These are phyloP conservation scores for Aspergillus chevalieri DNA, from an alignment of 2,329 filamentous ascomycete genomes.

Conservation along the genomic window DNA sequence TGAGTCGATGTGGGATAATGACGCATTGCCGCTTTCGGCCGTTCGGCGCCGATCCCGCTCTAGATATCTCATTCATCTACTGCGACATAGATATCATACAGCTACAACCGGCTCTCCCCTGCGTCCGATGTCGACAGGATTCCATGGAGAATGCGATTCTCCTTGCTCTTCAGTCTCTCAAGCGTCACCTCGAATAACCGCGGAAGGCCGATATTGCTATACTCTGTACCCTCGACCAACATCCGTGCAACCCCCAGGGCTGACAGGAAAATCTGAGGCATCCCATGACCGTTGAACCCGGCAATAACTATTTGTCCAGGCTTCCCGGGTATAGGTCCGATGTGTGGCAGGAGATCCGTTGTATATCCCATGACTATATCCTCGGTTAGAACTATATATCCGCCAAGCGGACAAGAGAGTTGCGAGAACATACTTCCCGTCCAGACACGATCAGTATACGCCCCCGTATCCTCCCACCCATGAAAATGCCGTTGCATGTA, in stretches of 20 bases:
- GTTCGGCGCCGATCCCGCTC: neutral
- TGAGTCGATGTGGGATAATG: conserved; percentile 16
- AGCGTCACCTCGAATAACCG: conserved; percentile 25
- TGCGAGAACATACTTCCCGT: conserved; percentile 25
- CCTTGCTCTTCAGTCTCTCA: neutral
- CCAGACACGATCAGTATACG: conserved; percentile 28
- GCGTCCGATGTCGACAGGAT: neutral
- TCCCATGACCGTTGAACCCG: conserved; percentile 62
- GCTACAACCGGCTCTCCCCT: neutral
- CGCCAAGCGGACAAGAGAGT: no score
- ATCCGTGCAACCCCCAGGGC: conserved; percentile 54
- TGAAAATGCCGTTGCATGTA: conserved; percentile 34
- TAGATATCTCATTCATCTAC: neutral
- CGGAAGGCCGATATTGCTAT: conserved; percentile 26
- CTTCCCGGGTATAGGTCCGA: conserved; percentile 45
- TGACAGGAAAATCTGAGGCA: conserved; percentile 58
- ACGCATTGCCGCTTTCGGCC: conserved; percentile 9
- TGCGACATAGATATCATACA: neutral
- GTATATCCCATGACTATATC: conserved; percentile 46
- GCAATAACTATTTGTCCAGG: conserved; percentile 51
- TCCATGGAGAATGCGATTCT: neutral
- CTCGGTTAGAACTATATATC: no score
- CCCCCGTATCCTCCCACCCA: conserved; percentile 31
- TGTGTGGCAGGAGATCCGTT: conserved; percentile 46
- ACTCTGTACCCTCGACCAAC: conserved; percentile 32